Evolutionary conservation across 257 asterid species (phyloP), one percentile per base, ranked within the genome.

Genomic region (Ophiorrhiza pumila): DNA sequence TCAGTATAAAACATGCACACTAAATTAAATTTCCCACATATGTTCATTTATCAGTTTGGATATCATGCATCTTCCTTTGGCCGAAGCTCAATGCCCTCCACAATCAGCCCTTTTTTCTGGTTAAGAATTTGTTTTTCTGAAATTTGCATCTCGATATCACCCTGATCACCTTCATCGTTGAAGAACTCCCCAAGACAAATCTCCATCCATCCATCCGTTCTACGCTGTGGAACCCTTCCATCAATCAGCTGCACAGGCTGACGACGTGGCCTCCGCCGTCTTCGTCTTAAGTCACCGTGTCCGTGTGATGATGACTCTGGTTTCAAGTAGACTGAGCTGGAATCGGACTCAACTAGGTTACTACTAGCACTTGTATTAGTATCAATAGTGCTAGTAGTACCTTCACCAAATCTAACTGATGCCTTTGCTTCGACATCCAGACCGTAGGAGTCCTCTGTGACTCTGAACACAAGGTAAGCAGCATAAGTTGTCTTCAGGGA

Each of bases 141-240:
- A 66, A 90, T 76, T 81, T 85, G 77, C 5, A 81, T 86, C 83
- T 83, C 91, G 41, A 87, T 82, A 60, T 84, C 87, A 5, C 83
- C 85, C 2, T 81, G n/a, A n/a, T n/a, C 73, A 34, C 78, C 85
- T 34, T 61, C 83, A 12, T 55, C 77, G 53, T 46, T 82, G 78
- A 72, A 75, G 69, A 89, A 84, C 62, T 59, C 84, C 0, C 91
- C 93, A 73, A 87, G 63, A 23, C 81, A 84, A 5, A 87, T 77
- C 82, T 89, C 96, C 81, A 81, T 29, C 96, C 93, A 87, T 76
- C 92, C 91, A 35, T 86, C 91, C 1, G 55, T 76, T 72, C 91
- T 84, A 68, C 14, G 23, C 4, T 7, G 67, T 13, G 47, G 49
- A 59, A 46, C 34, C 14, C 72, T 52, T 5, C 31, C 46, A 68